Base-by-base conservation (phyloP, 176 grass and related monocot species). In the Otatea glauca region DNA sequence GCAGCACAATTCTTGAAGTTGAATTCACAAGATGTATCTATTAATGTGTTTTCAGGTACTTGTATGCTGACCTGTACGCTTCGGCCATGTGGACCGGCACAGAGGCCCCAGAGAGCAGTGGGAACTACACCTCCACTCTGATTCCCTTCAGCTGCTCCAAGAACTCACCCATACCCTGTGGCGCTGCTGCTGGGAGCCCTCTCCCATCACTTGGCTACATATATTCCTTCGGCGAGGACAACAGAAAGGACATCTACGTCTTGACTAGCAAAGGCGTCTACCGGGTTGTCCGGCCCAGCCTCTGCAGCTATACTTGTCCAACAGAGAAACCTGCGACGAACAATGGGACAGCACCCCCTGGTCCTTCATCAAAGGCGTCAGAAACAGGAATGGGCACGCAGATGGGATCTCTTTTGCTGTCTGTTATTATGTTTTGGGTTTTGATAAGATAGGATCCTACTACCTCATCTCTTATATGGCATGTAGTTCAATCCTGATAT, bases 141-240 rank as follows among this genome's bases (percentile, higher is more conserved):
- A 91, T 91, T 8, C 24, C 89, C 9, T 94, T 94, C 32, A 48
- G 86, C 72, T 94, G 92, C 86, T 94, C 92, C 59, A 94, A 88
- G 87, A 71, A 50, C 32, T 84, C 64, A 5, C 89, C 92, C 2
- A 89, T 91, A 59, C 64, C 83, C 6, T 94, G 92, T 5, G 69
- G 75, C 16, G 81, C 32, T 15, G 76, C 90, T 76, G 77, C 77
- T 20, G 88, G 88, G 54, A 93, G 92, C n/a, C 43, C 92, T 74
- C 88, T 93, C 38, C 88, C 88, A 2, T 88, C 88, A 0, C 78
- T 91, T 5, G 92, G 92, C 17, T 93, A 93, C 66, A 86, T 93
- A 87, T 93, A 86, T 49, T 93, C 95, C 20, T 98, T 93, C 7
- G 95, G 92, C 1, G 91, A 90, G 87, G 92, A 98, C 84, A 95